phyloP scores from a whole-genome alignment of 106 monocot species.

The Dendrobium chrysotoxum region DNA sequence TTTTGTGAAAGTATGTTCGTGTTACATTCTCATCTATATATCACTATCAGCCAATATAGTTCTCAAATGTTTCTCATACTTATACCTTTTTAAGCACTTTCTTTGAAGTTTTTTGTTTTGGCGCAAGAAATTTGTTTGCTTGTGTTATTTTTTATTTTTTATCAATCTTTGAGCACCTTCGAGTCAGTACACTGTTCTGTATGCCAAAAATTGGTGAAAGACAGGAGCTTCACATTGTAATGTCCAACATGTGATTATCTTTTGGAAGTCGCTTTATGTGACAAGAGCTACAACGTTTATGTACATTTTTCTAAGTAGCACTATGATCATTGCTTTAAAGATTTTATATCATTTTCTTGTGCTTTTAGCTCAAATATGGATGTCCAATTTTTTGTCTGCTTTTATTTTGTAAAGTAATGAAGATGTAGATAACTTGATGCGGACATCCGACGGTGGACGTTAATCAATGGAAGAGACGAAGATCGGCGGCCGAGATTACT shows the following conservation, averaged over 20 bases:
- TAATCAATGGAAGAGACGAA: too few species aligned
- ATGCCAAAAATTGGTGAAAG: neutral
- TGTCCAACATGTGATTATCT: neutral
- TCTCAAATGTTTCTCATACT: neutral
- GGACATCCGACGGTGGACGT: too few species aligned
- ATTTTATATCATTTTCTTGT: neutral
- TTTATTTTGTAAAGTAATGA: neutral
- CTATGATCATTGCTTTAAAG: neutral
- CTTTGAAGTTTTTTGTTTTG: neutral
- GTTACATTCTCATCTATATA: too few species aligned
- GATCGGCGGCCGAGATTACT: too few species aligned
- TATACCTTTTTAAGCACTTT: neutral
- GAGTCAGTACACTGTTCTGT: neutral
- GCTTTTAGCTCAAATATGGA: neutral
- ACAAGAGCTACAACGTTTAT: neutral
- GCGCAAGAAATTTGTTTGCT: neutral
- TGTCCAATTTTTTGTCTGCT: neutral
- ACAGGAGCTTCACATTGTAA: neutral
- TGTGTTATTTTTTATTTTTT: neutral
- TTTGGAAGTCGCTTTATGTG: neutral
- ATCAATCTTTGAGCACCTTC: neutral
- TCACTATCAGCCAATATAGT: neutral
- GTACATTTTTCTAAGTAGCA: neutral
- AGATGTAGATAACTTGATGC: neutral
- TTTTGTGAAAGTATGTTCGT: too few species aligned